These are phyloP conservation scores for Leccinum solheimii DNA, from an alignment of 1,284 basidiomycete species.

Conservation along the genomic window DNA sequence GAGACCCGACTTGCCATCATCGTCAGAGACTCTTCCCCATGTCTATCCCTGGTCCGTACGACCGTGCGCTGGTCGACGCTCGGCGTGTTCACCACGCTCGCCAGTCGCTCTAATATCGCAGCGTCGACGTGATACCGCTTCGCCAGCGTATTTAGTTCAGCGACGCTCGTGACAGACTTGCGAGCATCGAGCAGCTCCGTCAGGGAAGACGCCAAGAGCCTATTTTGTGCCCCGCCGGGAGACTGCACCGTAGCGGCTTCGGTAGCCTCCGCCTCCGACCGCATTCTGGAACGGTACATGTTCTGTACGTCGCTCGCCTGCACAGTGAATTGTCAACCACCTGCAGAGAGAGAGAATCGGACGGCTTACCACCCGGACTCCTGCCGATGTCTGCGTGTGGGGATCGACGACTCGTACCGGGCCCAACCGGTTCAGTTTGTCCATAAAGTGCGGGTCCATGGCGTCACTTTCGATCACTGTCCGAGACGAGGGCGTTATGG, in stretches of 20 bases:
- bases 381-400: conserved; percentile 47
- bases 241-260: conserved; percentile 26
- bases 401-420: conserved; percentile 68
- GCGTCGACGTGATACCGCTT: conserved; percentile 59
- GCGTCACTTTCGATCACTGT: conserved; percentile 69
- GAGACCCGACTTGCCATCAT: conserved; percentile 49
- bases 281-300: conserved; percentile 52
- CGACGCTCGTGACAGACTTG: conserved; percentile 46
- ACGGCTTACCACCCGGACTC: conserved; percentile 51
- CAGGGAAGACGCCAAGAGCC: conserved; percentile 58
- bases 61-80: conserved; percentile 57
- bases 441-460: conserved; percentile 73
- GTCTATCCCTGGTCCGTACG: conserved; percentile 48
- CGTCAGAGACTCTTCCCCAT: conserved; percentile 60
- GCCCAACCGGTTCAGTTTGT: conserved; percentile 70
- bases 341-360: neutral
- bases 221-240: conserved; percentile 35
- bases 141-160: conserved; percentile 47
- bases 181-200: conserved; percentile 65
- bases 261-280: conserved; percentile 57
- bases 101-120: conserved; percentile 55
- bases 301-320: conserved; percentile 40
- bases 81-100: conserved; percentile 68
- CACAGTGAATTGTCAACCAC: neutral
- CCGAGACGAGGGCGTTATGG: neutral